Percentiles rank a stretch among this genome's conserved stretches.
Evolutionary conservation across 441 rosid species (phyloP).

Genomic region (Iberis amara): DNA sequence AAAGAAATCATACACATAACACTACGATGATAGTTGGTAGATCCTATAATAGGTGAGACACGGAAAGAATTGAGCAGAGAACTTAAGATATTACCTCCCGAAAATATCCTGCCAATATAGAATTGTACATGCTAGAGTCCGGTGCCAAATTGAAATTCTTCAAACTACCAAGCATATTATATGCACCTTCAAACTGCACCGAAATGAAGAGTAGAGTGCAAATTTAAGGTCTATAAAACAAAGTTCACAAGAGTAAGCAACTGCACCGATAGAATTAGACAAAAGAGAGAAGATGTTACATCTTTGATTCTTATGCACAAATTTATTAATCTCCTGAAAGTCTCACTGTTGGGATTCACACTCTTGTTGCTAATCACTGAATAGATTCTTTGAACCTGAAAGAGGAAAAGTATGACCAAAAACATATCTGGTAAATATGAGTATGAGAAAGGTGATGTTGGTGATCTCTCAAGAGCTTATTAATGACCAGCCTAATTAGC

Average conservation of each 20-base stretch:
- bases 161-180: constrained; percentile 51
- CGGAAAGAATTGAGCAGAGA: background rate
- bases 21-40: constrained; percentile 10
- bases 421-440: background rate
- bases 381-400: constrained; percentile 58
- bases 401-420: background rate
- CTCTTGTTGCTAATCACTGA: constrained; percentile 41
- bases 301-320: constrained; percentile 65
- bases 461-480: constrained; percentile 13
- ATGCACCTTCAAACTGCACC: constrained; percentile 67
- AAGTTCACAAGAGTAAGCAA: background rate
- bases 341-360: constrained; percentile 56
- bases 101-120: constrained; percentile 64
- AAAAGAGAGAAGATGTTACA: constrained; percentile 45
- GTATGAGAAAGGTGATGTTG: background rate
- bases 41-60: background rate
- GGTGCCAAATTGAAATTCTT: constrained; percentile 51
- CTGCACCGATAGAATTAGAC: constrained; percentile 6
- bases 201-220: background rate
- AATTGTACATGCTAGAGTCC: constrained; percentile 57
- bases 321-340: constrained; percentile 58
- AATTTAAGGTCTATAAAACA: background rate
- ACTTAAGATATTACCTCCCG: constrained; percentile 51
- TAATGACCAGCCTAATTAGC: background rate
- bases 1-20: background rate